Conservation (phyloP, 2,329 filamentous ascomycete species). For the Leptographium procerum region DNA sequence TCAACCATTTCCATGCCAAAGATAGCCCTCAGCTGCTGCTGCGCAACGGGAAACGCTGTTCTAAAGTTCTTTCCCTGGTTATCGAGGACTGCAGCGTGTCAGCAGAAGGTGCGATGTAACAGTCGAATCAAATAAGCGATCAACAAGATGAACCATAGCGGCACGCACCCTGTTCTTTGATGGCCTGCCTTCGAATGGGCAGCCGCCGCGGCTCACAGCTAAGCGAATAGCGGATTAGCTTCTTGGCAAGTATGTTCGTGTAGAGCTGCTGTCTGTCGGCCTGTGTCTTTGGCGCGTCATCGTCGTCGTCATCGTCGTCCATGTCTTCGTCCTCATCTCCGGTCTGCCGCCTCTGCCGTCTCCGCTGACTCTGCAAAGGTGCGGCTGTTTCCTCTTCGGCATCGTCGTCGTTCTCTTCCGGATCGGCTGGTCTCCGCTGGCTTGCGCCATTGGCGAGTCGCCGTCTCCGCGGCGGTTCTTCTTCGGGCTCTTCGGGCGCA, state of each 20-base stretch:
- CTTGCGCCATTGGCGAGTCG: background rate
- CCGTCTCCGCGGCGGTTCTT: background rate
- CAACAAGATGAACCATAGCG: background rate
- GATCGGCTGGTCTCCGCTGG: background rate
- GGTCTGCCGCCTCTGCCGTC: background rate
- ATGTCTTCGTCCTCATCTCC: background rate
- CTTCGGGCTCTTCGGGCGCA: background rate
- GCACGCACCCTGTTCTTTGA: slow-evolving; percentile 47
- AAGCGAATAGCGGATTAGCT: slow-evolving; percentile 56
- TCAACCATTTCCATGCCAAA: slow-evolving; percentile 95
- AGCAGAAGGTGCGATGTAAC: background rate
- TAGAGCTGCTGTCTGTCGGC: slow-evolving; percentile 20
- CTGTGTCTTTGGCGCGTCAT: slow-evolving; percentile 2
- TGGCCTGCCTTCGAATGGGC: slow-evolving; percentile 48
- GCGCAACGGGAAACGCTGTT: slow-evolving; percentile 63
- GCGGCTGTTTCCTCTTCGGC: background rate
- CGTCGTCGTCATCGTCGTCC: background rate
- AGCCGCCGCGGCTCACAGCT: slow-evolving; percentile 54
- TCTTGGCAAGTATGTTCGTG: slow-evolving; percentile 46
- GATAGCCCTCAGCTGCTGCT: slow-evolving; percentile 53
- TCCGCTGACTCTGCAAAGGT: background rate
- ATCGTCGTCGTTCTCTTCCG: background rate
- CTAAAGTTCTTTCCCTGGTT: slow-evolving; percentile 61
- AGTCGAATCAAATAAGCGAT: background rate
- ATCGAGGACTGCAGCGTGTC: slow-evolving; percentile 49